Percentiles rank a stretch among this genome's conserved stretches.
Evolutionary conservation across 306 rosid species (phyloP).

Genomic region (Mimosa bimucronata): DNA sequence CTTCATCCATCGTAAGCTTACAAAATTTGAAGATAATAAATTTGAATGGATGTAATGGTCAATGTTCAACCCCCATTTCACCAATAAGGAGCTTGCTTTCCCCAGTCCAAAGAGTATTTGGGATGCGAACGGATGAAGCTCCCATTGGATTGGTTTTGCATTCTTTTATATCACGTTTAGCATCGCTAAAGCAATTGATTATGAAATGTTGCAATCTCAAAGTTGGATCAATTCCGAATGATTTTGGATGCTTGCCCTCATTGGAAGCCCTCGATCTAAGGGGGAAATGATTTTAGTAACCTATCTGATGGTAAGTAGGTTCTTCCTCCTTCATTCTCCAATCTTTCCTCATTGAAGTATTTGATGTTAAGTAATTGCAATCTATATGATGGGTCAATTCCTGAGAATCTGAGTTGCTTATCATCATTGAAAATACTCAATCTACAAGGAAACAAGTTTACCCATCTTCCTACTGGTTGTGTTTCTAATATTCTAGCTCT

Average conservation of each 20-base stretch:
- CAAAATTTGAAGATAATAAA: not conserved
- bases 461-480: not conserved
- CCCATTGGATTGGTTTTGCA: not conserved
- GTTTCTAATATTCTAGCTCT: not conserved
- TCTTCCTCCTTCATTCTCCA: too few species aligned
- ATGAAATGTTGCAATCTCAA: not conserved
- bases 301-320: not conserved
- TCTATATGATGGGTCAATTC: not conserved
- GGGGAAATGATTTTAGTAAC: not conserved
- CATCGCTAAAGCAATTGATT: not conserved
- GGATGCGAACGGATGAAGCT: not conserved
- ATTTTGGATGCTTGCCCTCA: not conserved
- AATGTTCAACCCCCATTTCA: not conserved
- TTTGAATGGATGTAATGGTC: not conserved
- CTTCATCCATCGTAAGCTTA: slow-evolving; percentile 24
- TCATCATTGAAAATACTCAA: not conserved
- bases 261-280: not conserved
- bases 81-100: not conserved
- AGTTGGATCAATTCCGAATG: not conserved
- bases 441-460: not conserved
- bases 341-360: not conserved
- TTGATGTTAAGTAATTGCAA: not conserved
- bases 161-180: not conserved
- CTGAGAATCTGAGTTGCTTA: not conserved
- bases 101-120: not conserved